Evolutionary conservation across 371 early-diverging fungal species (phyloP), one percentile per base, ranked within the genome.

Genomic region (Mortierella sp.): DNA sequence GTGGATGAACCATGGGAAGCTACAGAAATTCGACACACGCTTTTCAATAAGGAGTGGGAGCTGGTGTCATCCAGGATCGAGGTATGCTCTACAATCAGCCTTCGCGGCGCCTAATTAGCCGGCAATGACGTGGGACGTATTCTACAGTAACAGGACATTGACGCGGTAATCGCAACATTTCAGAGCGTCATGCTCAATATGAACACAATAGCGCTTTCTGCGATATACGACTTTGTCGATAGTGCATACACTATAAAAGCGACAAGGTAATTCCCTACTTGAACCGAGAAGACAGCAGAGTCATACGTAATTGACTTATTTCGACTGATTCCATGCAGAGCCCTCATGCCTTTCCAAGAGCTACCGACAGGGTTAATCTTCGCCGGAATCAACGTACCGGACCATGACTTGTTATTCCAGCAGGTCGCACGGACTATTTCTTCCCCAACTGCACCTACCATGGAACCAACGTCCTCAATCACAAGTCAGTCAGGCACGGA

Each of bases 341-440:
- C 84, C 78, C 21, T 48, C 43, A 64, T 87, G 58, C 90, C 89
- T 3, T 84, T 79, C 38, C 88, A 86, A 65, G 94, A 91, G 70
- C 78, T 93, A 19, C 94, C 94, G 3, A 90, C 94, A 22, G 94
- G 86, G 0, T 84, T 92, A 15, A 87, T 93, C 3, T 92, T 92
- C 85, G 89, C 93, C 16, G 93, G 75, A 67, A 75, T 88, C 86
- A 78, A 92, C 84, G 67, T 79, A 9, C 68, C 80, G 52, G 78
- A 85, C 84, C 76, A 86, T 43, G 79, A 84, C 67, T 57, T 65
- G 41, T 36, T 86, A 57, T 73, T 83, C 68, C 59, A 64, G 45
- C 67, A 80, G 65, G 58, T 87, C 28, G 74, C 84, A 2, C 53
- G 41, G 47, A 78, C 67, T 4, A 48, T 86, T 0, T 57, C 74